Base-by-base conservation (phyloP, 2,329 filamentous ascomycete species). In the Calonectria pteridis region DNA sequence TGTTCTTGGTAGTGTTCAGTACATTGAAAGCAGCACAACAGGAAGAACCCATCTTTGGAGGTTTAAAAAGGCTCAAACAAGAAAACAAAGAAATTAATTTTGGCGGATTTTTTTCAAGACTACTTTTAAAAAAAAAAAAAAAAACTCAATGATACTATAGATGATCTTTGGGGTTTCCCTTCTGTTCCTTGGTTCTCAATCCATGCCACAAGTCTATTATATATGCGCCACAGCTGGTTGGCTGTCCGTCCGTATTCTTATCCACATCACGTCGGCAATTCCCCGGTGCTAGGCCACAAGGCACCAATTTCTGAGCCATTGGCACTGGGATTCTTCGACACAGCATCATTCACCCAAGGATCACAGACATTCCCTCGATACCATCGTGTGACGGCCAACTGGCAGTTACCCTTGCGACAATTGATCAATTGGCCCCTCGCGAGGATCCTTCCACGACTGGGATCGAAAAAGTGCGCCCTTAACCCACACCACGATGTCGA, bases 401-500 rank as follows among this genome's bases (percentile, higher is more conserved):
- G 59, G 74, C 74, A 71, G 64, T 71, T 65, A 72, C 51, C 35
- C 64, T 67, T 67, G 62, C 67, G 71, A 74, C 63, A 76, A 20
- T 55, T 58, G 73, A 75, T 71, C 76, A 75, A 80, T 80, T 77
- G 73, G 67, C 59, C 53, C 49, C 67, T 43, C 69, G 65, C 59
- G 70, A 80, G 71, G 76, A 77, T 64, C 58, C 64, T 71, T 66
- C 70, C 63, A 71, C 72, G 66, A 75, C 64, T 76, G 75, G 67
- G 67, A 50, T 67, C 72, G 66, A 67, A 62, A 65, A 73, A 69
- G 70, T 73, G 69, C 68, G 43, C 37, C 69, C 59, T 73, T 65
- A 65, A 29, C 20, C 64, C 50, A 28, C 68, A 43, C 46, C 67
- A 76, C 50, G 69, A 82, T 83, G 82, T 80, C 82, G 75, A 82